phyloP scores from a whole-genome alignment of 306 rosid genomes.

The Cucumis hystrix region DNA sequence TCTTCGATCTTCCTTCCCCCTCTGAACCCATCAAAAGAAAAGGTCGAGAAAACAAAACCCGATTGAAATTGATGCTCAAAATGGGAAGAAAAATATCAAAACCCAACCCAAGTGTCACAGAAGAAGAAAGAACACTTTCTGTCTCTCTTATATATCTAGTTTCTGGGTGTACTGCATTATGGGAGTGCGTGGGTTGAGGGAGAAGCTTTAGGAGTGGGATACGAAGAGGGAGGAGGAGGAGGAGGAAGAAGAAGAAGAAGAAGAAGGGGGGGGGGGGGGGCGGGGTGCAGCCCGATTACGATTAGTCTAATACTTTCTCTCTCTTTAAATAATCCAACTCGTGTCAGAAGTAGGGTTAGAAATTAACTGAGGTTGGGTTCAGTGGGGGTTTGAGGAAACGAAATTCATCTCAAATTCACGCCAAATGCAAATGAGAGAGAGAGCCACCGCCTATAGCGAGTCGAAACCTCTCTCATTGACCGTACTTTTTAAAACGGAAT shows the following conservation, averaged over 20 bases:
- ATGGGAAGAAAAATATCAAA: neutral
- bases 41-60: neutral
- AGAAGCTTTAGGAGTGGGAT: neutral
- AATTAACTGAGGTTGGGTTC: slow-evolving; percentile 11
- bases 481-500: neutral
- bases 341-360: slow-evolving; percentile 2
- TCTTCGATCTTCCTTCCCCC: neutral
- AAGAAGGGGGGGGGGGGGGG: neutral
- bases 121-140: neutral
- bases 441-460: slow-evolving; percentile 2
- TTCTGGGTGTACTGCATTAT: neutral
- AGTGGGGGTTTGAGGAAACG: neutral
- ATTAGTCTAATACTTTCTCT: slow-evolving; percentile 4
- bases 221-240: neutral
- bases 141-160: neutral
- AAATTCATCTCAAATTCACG: slow-evolving; percentile 10
- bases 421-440: slow-evolving; percentile 2
- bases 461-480: neutral
- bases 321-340: slow-evolving; percentile 13
- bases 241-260: neutral
- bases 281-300: neutral
- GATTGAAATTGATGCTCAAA: neutral
- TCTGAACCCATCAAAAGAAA: slow-evolving; percentile 3
- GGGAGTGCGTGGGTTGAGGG: neutral
- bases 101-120: neutral